Base-by-base conservation (phyloP, 2,329 filamentous ascomycete genomes). In the Cryphonectria naterciae region DNA sequence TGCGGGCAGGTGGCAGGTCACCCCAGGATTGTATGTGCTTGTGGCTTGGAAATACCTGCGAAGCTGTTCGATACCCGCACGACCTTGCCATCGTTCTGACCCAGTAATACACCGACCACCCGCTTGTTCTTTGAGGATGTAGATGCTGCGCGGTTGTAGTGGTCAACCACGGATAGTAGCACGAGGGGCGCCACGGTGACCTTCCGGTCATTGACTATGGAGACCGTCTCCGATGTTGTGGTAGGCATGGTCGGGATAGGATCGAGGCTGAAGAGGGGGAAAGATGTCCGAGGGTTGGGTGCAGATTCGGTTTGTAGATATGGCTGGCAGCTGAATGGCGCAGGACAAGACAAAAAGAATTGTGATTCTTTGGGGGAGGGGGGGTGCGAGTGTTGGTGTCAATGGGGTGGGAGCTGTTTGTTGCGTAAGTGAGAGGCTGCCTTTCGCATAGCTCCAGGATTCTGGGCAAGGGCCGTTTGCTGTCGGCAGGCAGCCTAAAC, bases 21-120 rank as follows among this genome's bases (percentile, higher is more conserved):
- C 6, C 63, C 17, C 37, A 56, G 15, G 43, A 58, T 49, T n/a
- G 19, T 49, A 49, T 60, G 65, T 49, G 64, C n/a, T 67, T 46
- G 68, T 58, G 67, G 39, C 58, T 49, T 49, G 60, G 69, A 46
- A 56, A 68, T 81, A 98, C 95, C 95, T 79, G 96, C 96, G 83
- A 98, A 99, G 84, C 96, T 97, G 89, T 99, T 99, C 75, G 96
- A 98, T 77, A 98, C 96, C 75, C 96, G 91, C 80, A 98, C 96
- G 79, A 94, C 95, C 84, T 95, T 95, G 78, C 96, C 95, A 83
- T 97, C 93, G 77, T 98, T 98, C 84, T 98, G 94, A 63, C 96
- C 96, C 73, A 99, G 86, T 70, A 99, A 85, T 65, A 98, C 96
- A 78, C 96, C 96, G 49, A 99, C 95, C 52, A 98, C 96, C 79